These are phyloP conservation scores for Leucogyrophana mollusca DNA, from an alignment of 768 basidiomycete genomes.

Conservation along the genomic window DNA sequence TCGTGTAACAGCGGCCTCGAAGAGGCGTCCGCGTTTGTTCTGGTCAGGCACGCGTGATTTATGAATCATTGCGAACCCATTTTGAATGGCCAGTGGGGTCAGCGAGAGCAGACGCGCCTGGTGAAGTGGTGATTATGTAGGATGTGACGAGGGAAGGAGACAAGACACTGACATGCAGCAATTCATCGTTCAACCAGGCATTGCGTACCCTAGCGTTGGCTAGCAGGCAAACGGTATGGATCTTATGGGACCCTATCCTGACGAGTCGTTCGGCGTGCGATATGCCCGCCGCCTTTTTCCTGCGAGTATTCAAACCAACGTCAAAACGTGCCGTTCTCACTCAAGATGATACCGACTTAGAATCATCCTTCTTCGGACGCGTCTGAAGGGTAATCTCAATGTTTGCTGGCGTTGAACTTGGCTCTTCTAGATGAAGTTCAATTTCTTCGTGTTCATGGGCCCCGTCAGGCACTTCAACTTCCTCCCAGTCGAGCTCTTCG, in stretches of 20 bases:
- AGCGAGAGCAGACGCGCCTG: conserved; percentile 89
- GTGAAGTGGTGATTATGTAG: conserved; percentile 9
- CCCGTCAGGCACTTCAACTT: conserved; percentile 56
- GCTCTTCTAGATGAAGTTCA: conserved; percentile 22
- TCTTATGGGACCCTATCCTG: conserved; percentile 82
- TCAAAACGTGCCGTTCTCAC: neutral
- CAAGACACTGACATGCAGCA: conserved; percentile 68
- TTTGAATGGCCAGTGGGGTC: conserved; percentile 78
- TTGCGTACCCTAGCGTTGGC: conserved; percentile 76
- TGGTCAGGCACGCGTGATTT: conserved; percentile 79
- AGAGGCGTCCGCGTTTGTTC: conserved; percentile 80
- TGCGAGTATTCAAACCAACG: conserved; percentile 29
- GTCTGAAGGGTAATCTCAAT: conserved; percentile 74
- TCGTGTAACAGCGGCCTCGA: conserved; percentile 74
- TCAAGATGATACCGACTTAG: conserved; percentile 43
- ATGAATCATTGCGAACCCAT: conserved; percentile 78
- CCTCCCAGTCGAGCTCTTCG: conserved; percentile 81
- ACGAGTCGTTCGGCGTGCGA: conserved; percentile 67
- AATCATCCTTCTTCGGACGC: conserved; percentile 33
- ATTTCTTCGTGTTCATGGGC: conserved; percentile 11
- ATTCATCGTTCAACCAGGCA: conserved; percentile 75
- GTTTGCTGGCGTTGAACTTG: conserved; percentile 38
- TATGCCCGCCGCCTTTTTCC: conserved; percentile 38
- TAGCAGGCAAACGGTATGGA: conserved; percentile 83
- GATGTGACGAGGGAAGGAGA: neutral